A percentile compares a stretch with the other conserved stretches of the same genome.
Conservation (phyloP, 164 flowering plant species). For the Chimonanthus salicifolius region DNA sequence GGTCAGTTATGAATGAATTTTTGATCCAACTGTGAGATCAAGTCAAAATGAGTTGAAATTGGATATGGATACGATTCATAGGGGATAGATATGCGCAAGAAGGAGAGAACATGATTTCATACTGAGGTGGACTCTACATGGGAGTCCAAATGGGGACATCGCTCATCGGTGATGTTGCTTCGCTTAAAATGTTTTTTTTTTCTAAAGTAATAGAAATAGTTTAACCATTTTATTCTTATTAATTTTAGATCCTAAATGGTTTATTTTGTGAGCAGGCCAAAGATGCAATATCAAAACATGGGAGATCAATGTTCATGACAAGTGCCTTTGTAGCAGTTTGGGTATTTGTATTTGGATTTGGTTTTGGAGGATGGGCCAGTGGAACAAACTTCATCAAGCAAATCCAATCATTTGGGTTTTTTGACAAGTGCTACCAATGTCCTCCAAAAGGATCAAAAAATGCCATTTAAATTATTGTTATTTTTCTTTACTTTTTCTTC, state of each 20-base stretch:
- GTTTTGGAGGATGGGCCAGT: constrained; percentile 17
- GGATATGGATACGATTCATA: too few relatives aligned
- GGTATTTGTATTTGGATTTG: constrained; percentile 11
- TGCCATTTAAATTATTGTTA: too few relatives aligned
- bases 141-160: too few relatives aligned
- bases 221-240: neutral
- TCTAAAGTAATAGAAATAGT: neutral
- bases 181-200: too few relatives aligned
- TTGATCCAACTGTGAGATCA: too few relatives aligned
- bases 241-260: neutral
- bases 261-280: constrained; percentile 2
- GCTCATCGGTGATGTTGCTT: too few relatives aligned
- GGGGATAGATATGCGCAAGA: too few relatives aligned
- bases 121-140: too few relatives aligned
- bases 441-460: neutral
- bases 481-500: too few relatives aligned
- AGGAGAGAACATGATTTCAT: too few relatives aligned
- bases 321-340: constrained; percentile 8
- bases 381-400: constrained; percentile 12
- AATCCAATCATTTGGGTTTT: constrained; percentile 11
- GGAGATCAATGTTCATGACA: neutral
- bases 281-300: neutral
- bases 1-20: too few relatives aligned
- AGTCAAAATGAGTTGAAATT: too few relatives aligned
- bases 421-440: constrained; percentile 15